A percentile compares a stretch with the other conserved stretches of the same genome.
Conservation (phyloP, 305 asterid genomes). For the Striga hermonthica region DNA sequence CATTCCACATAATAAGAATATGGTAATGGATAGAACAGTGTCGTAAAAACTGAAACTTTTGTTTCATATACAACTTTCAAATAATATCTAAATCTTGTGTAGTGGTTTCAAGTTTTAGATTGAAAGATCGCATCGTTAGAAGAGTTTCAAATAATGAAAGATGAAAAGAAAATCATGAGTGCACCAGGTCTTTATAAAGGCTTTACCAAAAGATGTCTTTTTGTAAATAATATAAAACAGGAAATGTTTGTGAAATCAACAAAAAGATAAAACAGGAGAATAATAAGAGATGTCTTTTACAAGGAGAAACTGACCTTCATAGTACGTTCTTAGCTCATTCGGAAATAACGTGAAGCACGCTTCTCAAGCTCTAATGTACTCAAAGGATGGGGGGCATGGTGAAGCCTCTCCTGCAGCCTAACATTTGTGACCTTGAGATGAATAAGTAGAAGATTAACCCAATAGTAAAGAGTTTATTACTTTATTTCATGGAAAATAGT, state of each 20-base stretch:
- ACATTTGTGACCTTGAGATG: conserved; percentile 69
- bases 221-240: no score
- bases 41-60: conserved; percentile 8
- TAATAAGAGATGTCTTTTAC: conserved; percentile 26
- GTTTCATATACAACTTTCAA: background rate
- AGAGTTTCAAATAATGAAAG: conserved; percentile 20
- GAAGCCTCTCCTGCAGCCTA: conserved; percentile 66
- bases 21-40: background rate
- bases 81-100: conserved; percentile 11
- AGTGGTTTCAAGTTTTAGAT: conserved; percentile 20
- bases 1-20: no score
- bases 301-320: conserved; percentile 68
- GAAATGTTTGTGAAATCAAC: conserved; percentile 23
- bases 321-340: conserved; percentile 91
- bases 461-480: conserved; percentile 22
- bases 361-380: conserved; percentile 97
- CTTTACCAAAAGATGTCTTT: no score
- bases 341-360: conserved; percentile 95
- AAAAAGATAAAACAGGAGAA: conserved; percentile 20
- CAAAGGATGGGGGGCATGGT: conserved; percentile 90
- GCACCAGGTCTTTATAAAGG: no score
- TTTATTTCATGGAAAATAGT: conserved; percentile 25
- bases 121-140: conserved; percentile 9
- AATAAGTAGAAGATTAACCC: conserved; percentile 28
- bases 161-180: conserved; percentile 21